phyloP scores from a whole-genome alignment of 2,329 filamentous ascomycete genomes.

The Pseudogymnoascus sp. region DNA sequence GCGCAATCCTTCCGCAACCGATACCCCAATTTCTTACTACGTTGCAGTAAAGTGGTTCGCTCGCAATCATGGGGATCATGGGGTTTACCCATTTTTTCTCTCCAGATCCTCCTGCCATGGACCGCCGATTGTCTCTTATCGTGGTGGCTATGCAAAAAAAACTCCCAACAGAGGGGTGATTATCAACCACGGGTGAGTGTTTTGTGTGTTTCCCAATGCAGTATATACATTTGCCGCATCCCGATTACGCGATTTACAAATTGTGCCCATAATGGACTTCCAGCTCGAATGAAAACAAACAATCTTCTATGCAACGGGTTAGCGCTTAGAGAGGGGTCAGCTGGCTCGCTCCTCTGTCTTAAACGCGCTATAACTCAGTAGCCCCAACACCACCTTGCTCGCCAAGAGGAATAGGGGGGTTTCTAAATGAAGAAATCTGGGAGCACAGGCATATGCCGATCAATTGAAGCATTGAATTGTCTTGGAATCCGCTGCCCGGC shows the following conservation, averaged over 20 bases:
- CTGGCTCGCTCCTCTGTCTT: neutral
- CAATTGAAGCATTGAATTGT: slow-evolving; percentile 1
- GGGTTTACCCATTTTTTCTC: neutral
- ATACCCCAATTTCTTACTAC: neutral
- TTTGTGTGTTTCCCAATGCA: neutral
- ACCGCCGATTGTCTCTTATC: neutral
- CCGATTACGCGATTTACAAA: neutral
- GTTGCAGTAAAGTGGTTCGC: neutral
- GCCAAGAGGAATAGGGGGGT: neutral
- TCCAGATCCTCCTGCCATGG: neutral
- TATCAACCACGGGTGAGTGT: neutral
- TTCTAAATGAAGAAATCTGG: neutral
- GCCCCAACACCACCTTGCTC: neutral
- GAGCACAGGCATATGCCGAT: neutral
- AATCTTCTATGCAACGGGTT: neutral
- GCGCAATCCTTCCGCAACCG: neutral
- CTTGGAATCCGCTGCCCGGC: neutral
- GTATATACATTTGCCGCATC: neutral
- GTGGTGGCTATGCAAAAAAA: neutral
- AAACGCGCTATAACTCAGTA: neutral
- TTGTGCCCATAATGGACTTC: neutral
- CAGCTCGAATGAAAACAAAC: neutral
- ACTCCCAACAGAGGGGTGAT: neutral
- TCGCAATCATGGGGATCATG: neutral
- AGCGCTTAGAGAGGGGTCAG: neutral